Percentiles rank a stretch among this genome's conserved stretches.
Evolutionary conservation across 257 asterid species (phyloP).

Genomic region (Penstemon barbatus): DNA sequence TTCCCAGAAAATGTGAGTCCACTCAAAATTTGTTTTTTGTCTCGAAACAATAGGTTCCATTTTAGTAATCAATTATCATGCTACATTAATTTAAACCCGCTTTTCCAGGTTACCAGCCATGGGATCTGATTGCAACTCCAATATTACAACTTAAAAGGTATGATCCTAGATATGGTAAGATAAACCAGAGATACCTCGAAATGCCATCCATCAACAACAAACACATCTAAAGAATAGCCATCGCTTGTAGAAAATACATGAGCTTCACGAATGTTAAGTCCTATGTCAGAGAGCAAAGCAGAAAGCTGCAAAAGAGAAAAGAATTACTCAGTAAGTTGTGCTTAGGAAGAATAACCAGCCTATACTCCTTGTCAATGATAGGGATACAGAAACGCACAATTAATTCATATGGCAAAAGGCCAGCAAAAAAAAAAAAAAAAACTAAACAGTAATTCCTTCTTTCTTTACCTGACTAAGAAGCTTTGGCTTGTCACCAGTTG

Average conservation of each 20-base stretch:
- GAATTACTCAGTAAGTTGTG: background rate
- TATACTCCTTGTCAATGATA: no score
- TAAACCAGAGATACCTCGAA: conserved; percentile 61
- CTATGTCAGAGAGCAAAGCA: conserved; percentile 90
- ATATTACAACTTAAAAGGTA: conserved; percentile 1
- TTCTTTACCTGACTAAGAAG: conserved; percentile 84
- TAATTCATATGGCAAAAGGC: background rate
- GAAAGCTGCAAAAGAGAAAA: conserved; percentile 67
- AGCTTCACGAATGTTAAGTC: conserved; percentile 97
- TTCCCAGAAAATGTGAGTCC: no score
- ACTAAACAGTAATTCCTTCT: conserved; percentile 23
- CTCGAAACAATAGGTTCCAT: no score
- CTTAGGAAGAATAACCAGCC: background rate
- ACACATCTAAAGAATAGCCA: conserved; percentile 88
- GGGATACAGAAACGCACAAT: background rate
- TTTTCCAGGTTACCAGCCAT: background rate
- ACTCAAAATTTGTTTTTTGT: no score
- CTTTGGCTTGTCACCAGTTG: conserved; percentile 89
- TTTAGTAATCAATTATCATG: no score
- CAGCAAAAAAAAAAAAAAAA: conserved; percentile 8
- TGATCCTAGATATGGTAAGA: conserved; percentile 18
- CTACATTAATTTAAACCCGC: no score
- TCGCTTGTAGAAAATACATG: conserved; percentile 91
- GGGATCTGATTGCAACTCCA: conserved; percentile 7
- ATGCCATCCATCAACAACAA: conserved; percentile 97